These are phyloP conservation scores for Aspergillus thermomutatus DNA, from an alignment of 2,329 filamentous ascomycete species.

Conservation along the genomic window DNA sequence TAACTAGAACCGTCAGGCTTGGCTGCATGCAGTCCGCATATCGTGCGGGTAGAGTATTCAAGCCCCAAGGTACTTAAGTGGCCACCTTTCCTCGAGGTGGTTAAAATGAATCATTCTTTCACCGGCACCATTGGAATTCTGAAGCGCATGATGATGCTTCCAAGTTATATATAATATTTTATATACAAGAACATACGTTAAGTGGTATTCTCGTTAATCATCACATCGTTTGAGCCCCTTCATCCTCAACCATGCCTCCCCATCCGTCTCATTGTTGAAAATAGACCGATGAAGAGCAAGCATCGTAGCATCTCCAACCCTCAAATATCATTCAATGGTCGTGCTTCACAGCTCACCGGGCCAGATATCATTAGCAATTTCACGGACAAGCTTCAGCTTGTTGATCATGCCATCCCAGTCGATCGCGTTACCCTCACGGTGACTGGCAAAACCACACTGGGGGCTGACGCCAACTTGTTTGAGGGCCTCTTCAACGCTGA, in stretches of 20 bases:
- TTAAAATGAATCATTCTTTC: neutral
- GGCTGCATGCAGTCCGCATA: neutral
- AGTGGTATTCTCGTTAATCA: conserved; percentile 13
- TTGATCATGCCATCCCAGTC: conserved; percentile 67
- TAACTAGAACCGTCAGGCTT: neutral
- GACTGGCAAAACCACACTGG: conserved; percentile 72
- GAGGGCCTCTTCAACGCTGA: conserved; percentile 64
- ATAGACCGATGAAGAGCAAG: conserved; percentile 1
- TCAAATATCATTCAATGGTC: conserved; percentile 9
- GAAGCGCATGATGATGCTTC: neutral
- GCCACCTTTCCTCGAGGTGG: no score
- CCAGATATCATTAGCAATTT: conserved; percentile 73
- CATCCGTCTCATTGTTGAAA: conserved; percentile 11
- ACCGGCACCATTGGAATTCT: neutral
- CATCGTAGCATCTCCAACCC: conserved; percentile 2
- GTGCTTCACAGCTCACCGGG: conserved; percentile 46
- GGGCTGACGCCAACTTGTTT: conserved; percentile 66
- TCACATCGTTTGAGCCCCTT: conserved; percentile 11
- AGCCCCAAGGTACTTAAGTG: neutral
- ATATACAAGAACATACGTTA: conserved; percentile 18
- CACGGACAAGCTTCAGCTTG: conserved; percentile 68
- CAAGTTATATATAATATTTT: neutral
- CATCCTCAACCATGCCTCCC: conserved; percentile 4
- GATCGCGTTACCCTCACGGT: conserved; percentile 69
- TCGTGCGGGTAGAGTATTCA: neutral